These are phyloP conservation scores for Austroboletus eburneus DNA, from an alignment of 768 basidiomycete genomes.

Conservation along the genomic window DNA sequence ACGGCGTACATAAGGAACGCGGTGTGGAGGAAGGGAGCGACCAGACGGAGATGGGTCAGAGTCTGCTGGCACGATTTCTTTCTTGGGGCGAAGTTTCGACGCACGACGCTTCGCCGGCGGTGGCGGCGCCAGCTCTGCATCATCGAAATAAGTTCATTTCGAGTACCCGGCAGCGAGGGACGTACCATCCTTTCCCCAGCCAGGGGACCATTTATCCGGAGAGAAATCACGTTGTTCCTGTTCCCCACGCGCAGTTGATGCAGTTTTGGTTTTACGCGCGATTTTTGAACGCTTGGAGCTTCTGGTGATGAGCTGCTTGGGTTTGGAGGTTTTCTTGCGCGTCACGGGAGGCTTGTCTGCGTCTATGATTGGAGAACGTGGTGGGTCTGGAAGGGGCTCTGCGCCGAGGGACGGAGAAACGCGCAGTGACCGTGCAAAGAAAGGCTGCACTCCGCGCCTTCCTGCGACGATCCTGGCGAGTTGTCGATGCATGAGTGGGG, in stretches of 20 bases:
- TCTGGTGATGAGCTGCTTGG: background rate
- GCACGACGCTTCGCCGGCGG: slow-evolving; percentile 1
- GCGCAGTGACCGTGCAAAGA: slow-evolving; percentile 6
- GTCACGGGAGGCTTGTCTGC: background rate
- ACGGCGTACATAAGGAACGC: slow-evolving; percentile 23
- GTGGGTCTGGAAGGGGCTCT: background rate
- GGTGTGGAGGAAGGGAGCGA: slow-evolving; percentile 15
- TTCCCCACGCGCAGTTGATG: background rate
- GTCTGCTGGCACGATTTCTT: background rate
- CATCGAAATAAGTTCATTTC: background rate
- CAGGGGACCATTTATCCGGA: slow-evolving; percentile 6
- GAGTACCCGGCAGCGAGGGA: background rate
- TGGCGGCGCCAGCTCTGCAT: slow-evolving; percentile 15
- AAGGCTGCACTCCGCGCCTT: slow-evolving; percentile 9
- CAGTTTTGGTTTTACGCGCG: slow-evolving; percentile 1
- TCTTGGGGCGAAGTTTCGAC: slow-evolving; percentile 3
- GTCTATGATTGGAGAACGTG: background rate
- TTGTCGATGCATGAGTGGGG: too few species aligned
- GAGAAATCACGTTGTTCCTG: slow-evolving; percentile 7
- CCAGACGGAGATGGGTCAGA: background rate
- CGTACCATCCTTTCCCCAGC: slow-evolving; percentile 28
- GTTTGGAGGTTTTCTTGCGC: slow-evolving; percentile 8
- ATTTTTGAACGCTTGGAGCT: too few species aligned
- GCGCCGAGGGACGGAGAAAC: slow-evolving; percentile 1
- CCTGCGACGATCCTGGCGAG: slow-evolving; percentile 13